Evolutionary conservation across 1,284 basidiomycete genomes (phyloP).

Genomic region (Taiwanofungus camphoratus): DNA sequence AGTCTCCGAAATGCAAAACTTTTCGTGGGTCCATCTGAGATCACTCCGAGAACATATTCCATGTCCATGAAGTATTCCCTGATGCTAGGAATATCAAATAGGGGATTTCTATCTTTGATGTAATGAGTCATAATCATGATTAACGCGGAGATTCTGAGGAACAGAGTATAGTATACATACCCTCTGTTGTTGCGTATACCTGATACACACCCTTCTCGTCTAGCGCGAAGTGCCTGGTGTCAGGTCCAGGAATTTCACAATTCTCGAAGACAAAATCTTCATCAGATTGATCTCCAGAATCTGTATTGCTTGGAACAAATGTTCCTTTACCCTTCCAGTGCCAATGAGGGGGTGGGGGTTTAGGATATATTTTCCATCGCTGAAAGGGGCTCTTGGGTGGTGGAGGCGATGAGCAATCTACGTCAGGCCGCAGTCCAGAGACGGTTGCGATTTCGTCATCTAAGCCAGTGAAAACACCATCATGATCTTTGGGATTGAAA

Average conservation of each 20-base stretch:
- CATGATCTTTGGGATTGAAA: conserved; percentile 88
- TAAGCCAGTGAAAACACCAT: conserved; percentile 66
- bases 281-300: conserved; percentile 28
- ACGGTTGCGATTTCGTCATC: conserved; percentile 57
- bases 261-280: conserved; percentile 64
- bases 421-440: conserved; percentile 60
- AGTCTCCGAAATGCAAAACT: conserved; percentile 92
- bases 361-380: conserved; percentile 85
- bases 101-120: conserved; percentile 38
- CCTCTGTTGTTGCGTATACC: conserved; percentile 51
- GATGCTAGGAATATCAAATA: conserved; percentile 81
- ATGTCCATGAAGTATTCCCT: conserved; percentile 95
- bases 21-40: conserved; percentile 92
- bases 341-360: conserved; percentile 91
- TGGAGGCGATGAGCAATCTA: conserved; percentile 27
- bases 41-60: conserved; percentile 84
- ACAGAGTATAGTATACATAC: conserved; percentile 24
- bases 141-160: background rate
- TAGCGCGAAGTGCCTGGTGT: conserved; percentile 58
- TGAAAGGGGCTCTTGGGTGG: conserved; percentile 33
- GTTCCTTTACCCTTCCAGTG: conserved; percentile 67
- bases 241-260: conserved; percentile 67
- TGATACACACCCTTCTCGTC: conserved; percentile 88
- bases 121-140: background rate
- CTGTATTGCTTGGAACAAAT: conserved; percentile 39